A percentile compares a stretch with the other conserved stretches of the same genome.
These are phyloP conservation scores for Ophiostoma triangulosporum DNA, from an alignment of 2,329 filamentous ascomycete species.

Conservation along the genomic window DNA sequence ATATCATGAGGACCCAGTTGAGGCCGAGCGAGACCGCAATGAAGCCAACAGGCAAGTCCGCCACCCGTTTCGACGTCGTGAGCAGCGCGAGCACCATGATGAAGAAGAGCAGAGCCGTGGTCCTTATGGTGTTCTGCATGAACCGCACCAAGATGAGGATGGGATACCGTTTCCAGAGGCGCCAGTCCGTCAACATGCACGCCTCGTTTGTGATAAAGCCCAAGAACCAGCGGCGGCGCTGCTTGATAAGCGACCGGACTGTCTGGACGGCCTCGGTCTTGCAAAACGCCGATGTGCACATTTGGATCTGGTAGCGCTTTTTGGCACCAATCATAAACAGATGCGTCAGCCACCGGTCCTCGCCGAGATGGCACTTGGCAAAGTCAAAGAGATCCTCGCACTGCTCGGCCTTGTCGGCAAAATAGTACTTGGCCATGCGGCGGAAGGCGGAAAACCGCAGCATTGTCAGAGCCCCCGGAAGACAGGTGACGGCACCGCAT, in stretches of 20 bases:
- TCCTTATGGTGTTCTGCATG: constrained; percentile 92
- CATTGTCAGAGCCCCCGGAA: constrained; percentile 91
- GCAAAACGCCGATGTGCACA: constrained; percentile 96
- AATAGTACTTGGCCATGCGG: constrained; percentile 96
- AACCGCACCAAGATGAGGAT: constrained; percentile 76
- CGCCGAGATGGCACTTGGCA: constrained; percentile 86
- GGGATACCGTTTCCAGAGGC: constrained; percentile 84
- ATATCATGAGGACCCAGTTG: constrained; percentile 92
- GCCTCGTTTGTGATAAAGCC: constrained; percentile 97
- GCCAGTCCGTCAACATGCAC: constrained; percentile 91
- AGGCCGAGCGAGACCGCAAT: constrained; percentile 84
- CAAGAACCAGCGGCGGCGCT: constrained; percentile 89
- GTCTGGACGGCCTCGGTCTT: constrained; percentile 95
- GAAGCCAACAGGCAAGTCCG: constrained; percentile 79
- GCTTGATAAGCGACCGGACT: constrained; percentile 74
- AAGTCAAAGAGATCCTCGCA: constrained; percentile 95
- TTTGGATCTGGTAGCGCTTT: constrained; percentile 87
- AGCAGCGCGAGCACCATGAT: constrained; percentile 80
- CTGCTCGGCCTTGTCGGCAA: constrained; percentile 90
- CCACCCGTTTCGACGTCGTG: constrained; percentile 66
- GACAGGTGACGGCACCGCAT: constrained; percentile 85
- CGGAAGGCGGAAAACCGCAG: constrained; percentile 91
- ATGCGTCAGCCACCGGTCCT: constrained; percentile 94
- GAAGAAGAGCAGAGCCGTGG: constrained; percentile 86
- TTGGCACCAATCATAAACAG: constrained; percentile 97